phyloP scores from a whole-genome alignment of 2,329 filamentous ascomycete species.

The Chaetomium strumarium region DNA sequence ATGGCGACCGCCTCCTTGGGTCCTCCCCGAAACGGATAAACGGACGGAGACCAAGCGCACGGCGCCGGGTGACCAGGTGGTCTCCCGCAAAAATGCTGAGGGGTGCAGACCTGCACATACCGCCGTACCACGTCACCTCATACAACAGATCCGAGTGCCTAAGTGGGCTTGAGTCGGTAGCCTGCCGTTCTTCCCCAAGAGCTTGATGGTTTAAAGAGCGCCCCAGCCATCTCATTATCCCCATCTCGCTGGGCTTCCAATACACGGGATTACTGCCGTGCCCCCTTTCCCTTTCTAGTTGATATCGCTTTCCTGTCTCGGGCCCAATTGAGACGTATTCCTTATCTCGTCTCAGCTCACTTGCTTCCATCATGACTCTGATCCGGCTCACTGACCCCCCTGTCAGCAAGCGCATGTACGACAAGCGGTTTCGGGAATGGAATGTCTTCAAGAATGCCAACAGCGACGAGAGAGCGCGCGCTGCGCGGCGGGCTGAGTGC shows the following conservation, averaged over 20 bases:
- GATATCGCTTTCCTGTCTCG: background rate
- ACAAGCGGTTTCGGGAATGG: constrained; percentile 27
- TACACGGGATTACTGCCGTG: background rate
- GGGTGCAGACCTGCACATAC: background rate
- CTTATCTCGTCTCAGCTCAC: background rate
- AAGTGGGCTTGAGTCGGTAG: background rate
- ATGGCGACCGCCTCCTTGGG: background rate
- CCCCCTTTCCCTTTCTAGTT: background rate
- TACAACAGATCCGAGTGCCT: background rate
- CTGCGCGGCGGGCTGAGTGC: constrained; percentile 12
- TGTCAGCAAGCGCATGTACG: constrained; percentile 27
- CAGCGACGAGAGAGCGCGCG: constrained; percentile 20
- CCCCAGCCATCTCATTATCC: background rate
- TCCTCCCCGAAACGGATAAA: too few relatives aligned
- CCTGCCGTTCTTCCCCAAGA: background rate
- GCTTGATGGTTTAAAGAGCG: background rate
- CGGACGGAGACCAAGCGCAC: too few relatives aligned
- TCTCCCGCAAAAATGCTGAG: too few relatives aligned
- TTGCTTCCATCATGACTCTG: constrained; percentile 18
- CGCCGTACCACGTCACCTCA: background rate
- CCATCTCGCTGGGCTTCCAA: background rate
- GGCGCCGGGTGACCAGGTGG: too few relatives aligned
- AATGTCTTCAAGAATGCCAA: constrained; percentile 26
- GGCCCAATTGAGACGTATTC: background rate
- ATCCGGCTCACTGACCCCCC: constrained; percentile 20